Base-by-base conservation (phyloP, 192 early-diverging fungal genomes). In the Oehlia diaphana region DNA sequence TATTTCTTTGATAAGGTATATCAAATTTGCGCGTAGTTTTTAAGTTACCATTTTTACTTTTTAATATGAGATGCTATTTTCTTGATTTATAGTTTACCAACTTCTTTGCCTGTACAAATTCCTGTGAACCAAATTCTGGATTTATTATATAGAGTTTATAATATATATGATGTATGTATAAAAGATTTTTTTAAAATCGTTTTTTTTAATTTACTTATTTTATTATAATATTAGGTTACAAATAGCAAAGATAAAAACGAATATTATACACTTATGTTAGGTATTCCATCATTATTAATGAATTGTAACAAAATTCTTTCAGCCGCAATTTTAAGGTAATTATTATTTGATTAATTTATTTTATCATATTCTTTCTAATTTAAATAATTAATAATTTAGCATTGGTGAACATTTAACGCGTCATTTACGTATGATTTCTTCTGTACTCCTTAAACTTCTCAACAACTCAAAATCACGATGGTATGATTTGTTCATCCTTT, bases 91-190 rank as follows among this genome's bases (percentile, higher is more conserved):
- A 89, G 88, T n/a, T 82, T 83, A 26, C 80, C 84, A 23, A 87
- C 82, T 42, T 69, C 73, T 28, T 68, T 83, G 1, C 66, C 83
- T 23, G 86, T 90, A 23, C 81, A 84, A 66, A 70, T 90, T 23
- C 89, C 89, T 10, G 83, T 90, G 28, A 84, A 83, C 74, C 82
- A 84, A 58, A 39, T 91, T 23, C 71, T 91, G 2, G 85, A 88
- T 61, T 81, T 89, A 33, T 65, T 88, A 44, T 86, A 84, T 26
- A 82, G 89, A 28, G 78, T 86, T 21, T 89, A 83, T 71, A 86
- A 83, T 75, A 78, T 86, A 33, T 84, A 82, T 73, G 82, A 81
- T 69, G 81, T 84, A 79, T 79, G 81, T 67, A 23, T 26, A 9
- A 80, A 31, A 33, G 1, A 65, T 42, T 39, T 35, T n/a, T 6